Base-by-base conservation (phyloP, 1,139 yeast species). In the Magnusiomyces suaveolens region DNA sequence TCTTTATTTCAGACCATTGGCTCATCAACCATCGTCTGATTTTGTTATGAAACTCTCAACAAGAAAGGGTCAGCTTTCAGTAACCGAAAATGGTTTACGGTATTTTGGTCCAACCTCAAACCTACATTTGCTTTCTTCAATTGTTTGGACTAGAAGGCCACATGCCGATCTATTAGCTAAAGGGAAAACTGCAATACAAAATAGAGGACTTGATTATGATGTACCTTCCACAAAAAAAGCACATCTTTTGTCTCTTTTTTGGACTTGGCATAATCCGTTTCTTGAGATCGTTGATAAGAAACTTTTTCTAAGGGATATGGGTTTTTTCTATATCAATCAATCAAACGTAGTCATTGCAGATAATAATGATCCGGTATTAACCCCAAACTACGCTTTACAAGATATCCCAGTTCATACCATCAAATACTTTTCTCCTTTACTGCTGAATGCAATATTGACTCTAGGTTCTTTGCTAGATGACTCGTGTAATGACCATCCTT, bases 61-160 rank as follows among this genome's bases (percentile, higher is more conserved):
- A 18, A 44, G 60, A 20, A 46, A 55, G 21, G 60, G 60, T 20
- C 53, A 58, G 26, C 54, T 61, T 36, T 59, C 57, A 20, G 52
- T 61, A 43, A 60, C 63, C 21, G 63, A 61, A 43, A 62, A 58
- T 20, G 66, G 66, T 10, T 59, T 63, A 6, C 61, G 62, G 29
- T 63, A 57, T 50, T 63, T 57, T 50, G 66, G 66, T 2, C 62
- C 64, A 16, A 63, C 64, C 2, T 63, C 66, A 14, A 63, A 63
- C 46, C 52, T 62, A 12, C 60, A 58, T 36, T 29, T 58, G 29
- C 50, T 55, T 21, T 46, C 53, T 10, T 51, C 52, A 2, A 53
- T 52, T 18, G 49, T 57, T 4, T 51, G 54, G 53, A 52, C 53
- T 6, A 38, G 43, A 56, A 56, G 21, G 51, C 55, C 52, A 41